phyloP scores from a whole-genome alignment of 257 asterid genomes.

The Catharanthus roseus region DNA sequence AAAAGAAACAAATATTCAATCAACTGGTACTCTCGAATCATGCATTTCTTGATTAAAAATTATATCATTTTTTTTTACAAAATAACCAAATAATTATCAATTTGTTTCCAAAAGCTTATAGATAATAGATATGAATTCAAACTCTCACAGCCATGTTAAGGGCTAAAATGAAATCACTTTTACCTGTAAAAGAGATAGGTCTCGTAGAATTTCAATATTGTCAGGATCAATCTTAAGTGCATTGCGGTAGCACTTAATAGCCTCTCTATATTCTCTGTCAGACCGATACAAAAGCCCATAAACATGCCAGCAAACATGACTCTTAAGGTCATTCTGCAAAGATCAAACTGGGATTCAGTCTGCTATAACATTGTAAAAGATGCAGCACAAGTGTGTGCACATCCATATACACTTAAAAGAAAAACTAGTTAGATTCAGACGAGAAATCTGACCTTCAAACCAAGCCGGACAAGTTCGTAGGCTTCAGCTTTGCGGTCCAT shows the following conservation, averaged over 20 bases:
- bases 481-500: constrained; percentile 99
- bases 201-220: constrained; percentile 94
- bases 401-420: background rate
- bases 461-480: constrained; percentile 92
- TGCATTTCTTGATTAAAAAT: background rate
- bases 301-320: constrained; percentile 99
- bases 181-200: constrained; percentile 97
- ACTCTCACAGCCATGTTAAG: background rate
- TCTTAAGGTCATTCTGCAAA: constrained; percentile 97
- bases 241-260: constrained; percentile 95
- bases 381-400: too few species aligned
- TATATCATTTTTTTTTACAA: background rate
- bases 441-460: constrained; percentile 65
- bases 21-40: background rate
- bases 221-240: constrained; percentile 96
- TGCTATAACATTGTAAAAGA: constrained; percentile 2
- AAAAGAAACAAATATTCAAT: background rate
- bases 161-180: constrained; percentile 10
- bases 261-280: constrained; percentile 98
- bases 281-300: constrained; percentile 96
- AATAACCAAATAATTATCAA: background rate
- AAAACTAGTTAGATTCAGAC: background rate
- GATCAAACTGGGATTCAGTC: constrained; percentile 22
- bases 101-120: background rate
- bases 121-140: background rate